Evolutionary conservation across 1,139 yeast species (phyloP).

Genomic region (Yamadazyma sp.): DNA sequence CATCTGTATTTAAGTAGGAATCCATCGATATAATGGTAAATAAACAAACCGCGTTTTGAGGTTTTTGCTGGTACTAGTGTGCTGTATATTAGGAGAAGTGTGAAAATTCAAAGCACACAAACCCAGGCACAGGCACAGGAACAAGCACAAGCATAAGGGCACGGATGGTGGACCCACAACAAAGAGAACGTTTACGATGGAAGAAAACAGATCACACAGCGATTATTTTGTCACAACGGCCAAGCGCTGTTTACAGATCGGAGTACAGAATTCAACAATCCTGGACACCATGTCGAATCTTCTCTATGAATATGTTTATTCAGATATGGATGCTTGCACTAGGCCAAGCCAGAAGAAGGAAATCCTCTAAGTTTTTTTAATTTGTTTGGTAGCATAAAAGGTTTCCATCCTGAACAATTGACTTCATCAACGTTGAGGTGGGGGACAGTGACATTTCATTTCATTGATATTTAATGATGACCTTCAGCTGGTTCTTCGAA

Average conservation of each 20-base stretch:
- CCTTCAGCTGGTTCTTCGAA: slow-evolving; percentile 71
- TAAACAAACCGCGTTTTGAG: slow-evolving; percentile 6
- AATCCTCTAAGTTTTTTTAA: background rate
- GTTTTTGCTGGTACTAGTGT: too few species aligned
- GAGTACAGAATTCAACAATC: too few species aligned
- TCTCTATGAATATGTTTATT: slow-evolving; percentile 2
- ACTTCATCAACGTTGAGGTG: background rate
- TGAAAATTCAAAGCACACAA: too few species aligned
- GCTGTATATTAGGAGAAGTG: too few species aligned
- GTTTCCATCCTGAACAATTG: background rate
- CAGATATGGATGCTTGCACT: slow-evolving; percentile 1
- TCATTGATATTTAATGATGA: slow-evolving; percentile 39
- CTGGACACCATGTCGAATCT: background rate
- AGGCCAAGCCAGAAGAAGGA: background rate
- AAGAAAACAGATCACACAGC: background rate
- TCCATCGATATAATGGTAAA: slow-evolving; percentile 8
- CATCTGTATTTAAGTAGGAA: slow-evolving; percentile 26
- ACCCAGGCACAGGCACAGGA: too few species aligned
- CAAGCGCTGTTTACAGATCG: too few species aligned
- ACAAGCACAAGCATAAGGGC: too few species aligned
- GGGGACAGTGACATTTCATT: background rate
- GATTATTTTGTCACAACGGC: too few species aligned
- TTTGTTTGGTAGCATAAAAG: background rate
- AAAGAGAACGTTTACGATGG: too few species aligned
- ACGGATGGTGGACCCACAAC: too few species aligned